Evolutionary conservation across 2,329 filamentous ascomycete species (phyloP).

Genomic region (Sclerotinia minor): DNA sequence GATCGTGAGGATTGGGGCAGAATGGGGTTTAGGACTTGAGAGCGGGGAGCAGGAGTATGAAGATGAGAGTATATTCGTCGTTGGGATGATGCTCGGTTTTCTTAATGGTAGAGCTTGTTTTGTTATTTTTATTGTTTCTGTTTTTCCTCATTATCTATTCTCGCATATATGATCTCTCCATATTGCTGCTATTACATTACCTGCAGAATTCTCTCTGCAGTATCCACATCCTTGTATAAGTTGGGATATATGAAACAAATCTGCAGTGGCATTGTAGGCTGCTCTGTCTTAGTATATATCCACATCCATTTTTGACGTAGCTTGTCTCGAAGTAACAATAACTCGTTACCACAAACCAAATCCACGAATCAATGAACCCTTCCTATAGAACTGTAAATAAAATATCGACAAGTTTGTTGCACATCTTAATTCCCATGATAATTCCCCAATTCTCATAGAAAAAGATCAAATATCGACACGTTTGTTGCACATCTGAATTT

Average conservation of each 20-base stretch:
- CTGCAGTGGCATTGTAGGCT: neutral
- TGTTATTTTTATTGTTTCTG: slow-evolving; percentile 12
- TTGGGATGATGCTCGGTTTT: neutral
- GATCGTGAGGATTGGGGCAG: neutral
- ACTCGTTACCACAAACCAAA: neutral
- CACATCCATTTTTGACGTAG: neutral
- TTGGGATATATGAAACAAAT: neutral
- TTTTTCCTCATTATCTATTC: neutral
- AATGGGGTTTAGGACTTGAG: neutral
- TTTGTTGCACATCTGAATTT: no score
- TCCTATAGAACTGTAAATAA: neutral
- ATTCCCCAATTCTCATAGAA: no score
- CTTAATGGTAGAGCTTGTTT: neutral
- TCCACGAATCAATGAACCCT: neutral
- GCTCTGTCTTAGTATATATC: neutral
- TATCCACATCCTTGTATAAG: neutral
- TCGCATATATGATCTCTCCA: neutral
- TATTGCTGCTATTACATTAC: no score
- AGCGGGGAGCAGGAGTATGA: neutral
- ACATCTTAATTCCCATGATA: no score
- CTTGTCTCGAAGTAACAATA: neutral
- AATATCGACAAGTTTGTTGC: no score
- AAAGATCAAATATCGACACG: no score
- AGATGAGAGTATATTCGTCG: neutral
- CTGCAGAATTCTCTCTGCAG: neutral